These are phyloP conservation scores for Dipodascus geniculatus DNA, from an alignment of 805 yeast species.

Conservation along the genomic window DNA sequence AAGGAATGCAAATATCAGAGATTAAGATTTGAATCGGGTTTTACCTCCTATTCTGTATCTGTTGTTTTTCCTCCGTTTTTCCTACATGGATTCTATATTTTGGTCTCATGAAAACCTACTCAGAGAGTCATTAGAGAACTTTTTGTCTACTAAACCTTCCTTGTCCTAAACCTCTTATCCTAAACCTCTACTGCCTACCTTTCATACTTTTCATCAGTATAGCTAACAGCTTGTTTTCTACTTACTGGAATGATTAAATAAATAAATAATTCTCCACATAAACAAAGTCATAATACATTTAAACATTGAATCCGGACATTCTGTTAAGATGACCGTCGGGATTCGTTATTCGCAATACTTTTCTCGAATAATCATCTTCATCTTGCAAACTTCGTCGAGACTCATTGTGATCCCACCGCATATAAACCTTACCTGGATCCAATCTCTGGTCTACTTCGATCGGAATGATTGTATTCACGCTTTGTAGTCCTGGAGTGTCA, in stretches of 20 bases:
- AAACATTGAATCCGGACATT: neutral
- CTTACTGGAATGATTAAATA: neutral
- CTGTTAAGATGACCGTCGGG: slow-evolving; percentile 20
- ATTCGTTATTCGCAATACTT: slow-evolving; percentile 45
- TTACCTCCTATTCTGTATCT: no score
- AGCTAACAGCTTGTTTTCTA: no score
- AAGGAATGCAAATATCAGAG: no score
- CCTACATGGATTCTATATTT: no score
- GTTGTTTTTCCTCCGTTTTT: no score
- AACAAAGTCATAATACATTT: neutral
- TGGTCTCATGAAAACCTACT: no score
- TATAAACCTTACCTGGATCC: slow-evolving; percentile 44
- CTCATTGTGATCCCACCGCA: slow-evolving; percentile 35
- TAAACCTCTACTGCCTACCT: no score
- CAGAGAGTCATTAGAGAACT: no score
- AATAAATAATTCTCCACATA: neutral
- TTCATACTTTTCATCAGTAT: no score
- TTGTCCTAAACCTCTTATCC: no score
- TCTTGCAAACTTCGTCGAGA: slow-evolving; percentile 40
- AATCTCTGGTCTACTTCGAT: slow-evolving; percentile 45
- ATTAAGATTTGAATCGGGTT: no score
- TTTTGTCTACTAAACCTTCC: no score
- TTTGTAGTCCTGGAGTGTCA: slow-evolving; percentile 14
- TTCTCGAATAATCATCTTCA: slow-evolving; percentile 44
- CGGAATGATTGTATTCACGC: slow-evolving; percentile 20